Base-by-base conservation (phyloP, 2,329 filamentous ascomycete genomes). In the Diaporthe eres region DNA sequence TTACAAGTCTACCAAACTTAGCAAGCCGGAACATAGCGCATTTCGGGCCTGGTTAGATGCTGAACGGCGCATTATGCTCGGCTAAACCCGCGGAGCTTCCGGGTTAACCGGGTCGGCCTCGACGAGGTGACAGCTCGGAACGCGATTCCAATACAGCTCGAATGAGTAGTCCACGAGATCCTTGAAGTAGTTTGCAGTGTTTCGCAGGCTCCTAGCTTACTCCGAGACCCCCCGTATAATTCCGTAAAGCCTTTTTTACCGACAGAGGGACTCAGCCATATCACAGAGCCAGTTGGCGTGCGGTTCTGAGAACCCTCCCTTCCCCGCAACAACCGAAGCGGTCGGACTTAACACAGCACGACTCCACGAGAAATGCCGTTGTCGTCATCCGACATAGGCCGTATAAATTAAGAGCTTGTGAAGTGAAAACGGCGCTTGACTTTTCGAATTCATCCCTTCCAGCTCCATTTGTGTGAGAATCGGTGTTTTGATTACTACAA, bases 271-370 rank as follows among this genome's bases (percentile, higher is more conserved):
- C 12, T 9, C 22, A 49, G 44, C 44, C 12, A 15, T 51, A 67
- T n/a, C 31, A 49, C 44, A 51, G 63, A 37, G 25, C 61, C 28
- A 34, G 31, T 67, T 34, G 61, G 28, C 63, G 12, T 25, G 47
- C 63, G 6, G 15, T 68, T 68, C n/a, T 28, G 8, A n/a, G 65
- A 42, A 28, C 34, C 65, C 49, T 4, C 65, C 22, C 49, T 70
- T 70, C 65, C 65, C 65, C 65, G 65, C 65, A 70, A 70, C 49
- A 10, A 70, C 31, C 49, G 47, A 70, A 70, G 47, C 8, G 49
- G 2, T 55, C 65, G 65, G 65, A 53, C 17, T 70, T 70, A 70
- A 49, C 22, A 22, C n/a, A 4, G 55, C 13, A 34, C 49, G n/a
- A 31, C 65, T 70, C 65, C 34, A 70, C 47, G 65, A 70, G 65